These are phyloP conservation scores for Aspergillus niger DNA, from an alignment of 2,329 filamentous ascomycete genomes.

Conservation along the genomic window DNA sequence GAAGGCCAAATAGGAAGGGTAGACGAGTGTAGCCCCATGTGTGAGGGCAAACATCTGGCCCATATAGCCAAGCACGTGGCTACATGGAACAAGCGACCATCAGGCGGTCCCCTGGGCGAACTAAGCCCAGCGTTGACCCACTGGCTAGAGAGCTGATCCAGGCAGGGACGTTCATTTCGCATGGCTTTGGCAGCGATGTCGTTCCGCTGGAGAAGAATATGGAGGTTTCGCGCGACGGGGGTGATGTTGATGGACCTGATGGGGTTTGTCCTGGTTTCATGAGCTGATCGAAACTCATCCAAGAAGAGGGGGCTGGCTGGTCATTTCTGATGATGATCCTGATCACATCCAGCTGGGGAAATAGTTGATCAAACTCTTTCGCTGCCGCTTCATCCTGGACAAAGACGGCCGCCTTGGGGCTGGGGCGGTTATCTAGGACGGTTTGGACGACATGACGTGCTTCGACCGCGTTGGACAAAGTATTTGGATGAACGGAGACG, in stretches of 20 bases:
- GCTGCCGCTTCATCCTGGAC: not conserved
- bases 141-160: not conserved
- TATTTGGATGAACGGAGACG: not conserved
- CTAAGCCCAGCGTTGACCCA: not conserved
- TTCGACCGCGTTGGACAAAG: not conserved
- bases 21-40: not conserved
- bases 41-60: not conserved
- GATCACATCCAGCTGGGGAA: not conserved
- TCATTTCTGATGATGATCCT: not conserved
- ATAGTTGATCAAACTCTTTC: not conserved
- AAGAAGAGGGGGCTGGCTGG: not conserved
- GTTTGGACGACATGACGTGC: not conserved
- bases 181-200: not conserved
- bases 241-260: not conserved
- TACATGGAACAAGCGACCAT: not conserved
- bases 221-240: not conserved
- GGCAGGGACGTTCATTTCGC: not conserved
- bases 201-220: constrained; percentile 2
- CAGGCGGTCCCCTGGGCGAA: not conserved
- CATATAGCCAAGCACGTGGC: constrained; percentile 2
- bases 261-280: not conserved
- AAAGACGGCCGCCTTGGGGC: not conserved
- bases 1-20: not conserved
- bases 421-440: not conserved
- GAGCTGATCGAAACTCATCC: not conserved